Base-by-base conservation (phyloP, 352 stramenopile genomes). In the Blastocystis sp. region DNA sequence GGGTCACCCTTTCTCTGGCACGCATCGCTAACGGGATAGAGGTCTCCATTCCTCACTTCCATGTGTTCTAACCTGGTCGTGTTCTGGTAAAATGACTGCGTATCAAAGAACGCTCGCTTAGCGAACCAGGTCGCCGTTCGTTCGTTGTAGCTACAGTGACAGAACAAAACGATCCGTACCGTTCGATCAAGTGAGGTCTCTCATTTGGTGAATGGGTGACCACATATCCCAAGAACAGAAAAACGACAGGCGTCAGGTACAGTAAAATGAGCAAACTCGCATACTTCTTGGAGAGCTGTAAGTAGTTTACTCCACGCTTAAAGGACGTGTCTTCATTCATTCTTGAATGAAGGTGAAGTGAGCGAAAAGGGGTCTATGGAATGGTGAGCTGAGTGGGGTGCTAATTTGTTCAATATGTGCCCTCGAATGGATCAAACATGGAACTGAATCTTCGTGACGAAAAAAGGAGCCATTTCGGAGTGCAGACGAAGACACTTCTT, bases 261-360 rank as follows among this genome's bases (percentile, higher is more conserved):
- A 81, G 27, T 29, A 81, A 63, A 24, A 64, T 46, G 34, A 57
- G 36, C 8, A 81, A 44, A 48, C 69, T 81, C 14, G 36, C 48
- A 81, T 81, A 81, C 34, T 81, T 81, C 46, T 81, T 51, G 6
- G 48, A 81, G n/a, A 81, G 69, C 38, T 64, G 61, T 21, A 48
- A 14, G 24, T 81, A 81, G 69, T 81, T 81, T 9, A 81, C 69
- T 64, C 69, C 69, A 65, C 69, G 69, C 46, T 32, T 32, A 63
- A 65, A 81, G 16, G 46, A 24, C 14, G 18, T 49, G 11, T 61
- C 48, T 48, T 61, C 69, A 4, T 40, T 42, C 61, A 72, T 72
- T 72, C 21, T 48, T 48, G 11, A n/a, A n/a, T n/a, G n/a, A n/a
- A 63, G 34, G n/a, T 14, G 53, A 24, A 63, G 27, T 63, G 9